Conservation (phyloP, 179 eudicot genomes). For the Patellifolia procumbens region DNA sequence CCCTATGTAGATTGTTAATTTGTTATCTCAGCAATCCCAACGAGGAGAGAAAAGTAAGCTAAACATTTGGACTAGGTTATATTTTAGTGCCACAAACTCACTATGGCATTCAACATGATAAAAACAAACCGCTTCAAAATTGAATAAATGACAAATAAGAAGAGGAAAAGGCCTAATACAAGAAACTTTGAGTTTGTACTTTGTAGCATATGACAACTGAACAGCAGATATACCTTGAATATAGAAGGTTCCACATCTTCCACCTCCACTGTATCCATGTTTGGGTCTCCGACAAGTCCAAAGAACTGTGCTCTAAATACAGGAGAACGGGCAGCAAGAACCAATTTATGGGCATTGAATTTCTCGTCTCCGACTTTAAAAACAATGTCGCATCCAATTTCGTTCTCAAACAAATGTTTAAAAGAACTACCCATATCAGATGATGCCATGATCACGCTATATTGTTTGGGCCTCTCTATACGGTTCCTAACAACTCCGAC, state of each 20-base stretch:
- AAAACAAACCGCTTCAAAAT: not conserved
- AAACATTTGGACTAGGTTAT: not conserved
- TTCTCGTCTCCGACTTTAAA: constrained; percentile 72
- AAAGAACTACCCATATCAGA: constrained; percentile 73
- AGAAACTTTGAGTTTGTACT: not conserved
- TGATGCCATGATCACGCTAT: constrained; percentile 57
- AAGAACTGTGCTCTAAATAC: constrained; percentile 90
- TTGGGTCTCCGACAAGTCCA: constrained; percentile 73
- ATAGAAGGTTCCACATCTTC: constrained; percentile 75
- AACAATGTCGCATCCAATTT: constrained; percentile 59
- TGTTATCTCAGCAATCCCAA: too few species aligned
- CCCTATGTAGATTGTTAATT: too few species aligned
- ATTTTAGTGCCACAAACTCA: not conserved
- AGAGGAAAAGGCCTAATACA: not conserved
- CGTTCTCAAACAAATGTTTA: constrained; percentile 58
- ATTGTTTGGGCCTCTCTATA: constrained; percentile 70
- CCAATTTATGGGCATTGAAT: constrained; percentile 81
- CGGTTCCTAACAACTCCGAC: constrained; percentile 88
- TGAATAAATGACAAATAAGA: not conserved
- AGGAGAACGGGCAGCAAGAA: constrained; percentile 95
- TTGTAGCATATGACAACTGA: not conserved
- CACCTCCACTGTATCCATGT: constrained; percentile 55
- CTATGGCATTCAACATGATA: not conserved
- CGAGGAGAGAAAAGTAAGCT: not conserved
- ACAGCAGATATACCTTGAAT: constrained; percentile 57